Evolutionary conservation across 805 yeast genomes (phyloP), one percentile per base, ranked within the genome.

Genomic region (Cyberlindnera saturnus): DNA sequence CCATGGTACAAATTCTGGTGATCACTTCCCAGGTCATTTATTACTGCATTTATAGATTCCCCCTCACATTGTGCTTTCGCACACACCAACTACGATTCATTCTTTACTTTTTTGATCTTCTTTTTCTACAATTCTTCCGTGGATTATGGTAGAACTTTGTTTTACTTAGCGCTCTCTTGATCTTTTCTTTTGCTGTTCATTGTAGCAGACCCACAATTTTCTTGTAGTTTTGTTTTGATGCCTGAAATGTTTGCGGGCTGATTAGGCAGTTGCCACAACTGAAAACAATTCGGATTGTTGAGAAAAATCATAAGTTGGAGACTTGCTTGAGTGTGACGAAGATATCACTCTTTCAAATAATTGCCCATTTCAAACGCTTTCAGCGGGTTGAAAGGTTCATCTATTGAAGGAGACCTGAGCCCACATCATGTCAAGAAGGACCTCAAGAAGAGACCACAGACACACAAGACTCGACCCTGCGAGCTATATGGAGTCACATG

Each of bases 1-100:
- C 68, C 69, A 39, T 79, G 82, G 83, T 62, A 53, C 37, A 58
- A 58, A 37, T 55, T 58, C 38, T 58, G 62, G 62, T 58, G 40
- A 51, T 18, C 13, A 20, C 30, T 13, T 14, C 34, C 14, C 20
- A 16, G 17, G 3, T 33, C 19, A 15, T 7, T 13, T 13, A 15
- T 33, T 33, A 6, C 17, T n/a, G 13, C 23, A 20, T 20, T 17
- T 20, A 23, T 15, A 34, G 23, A 16, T 26, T 13, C n/a, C 19
- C 19, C 14, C 17, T 15, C 1, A 7, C 7, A 23, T 9, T 23
- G 19, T 18, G 18, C 13, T 14, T 34, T 15, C 14, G 29, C 19
- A 37, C 9, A 9, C 33, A 38, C 41, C 36, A 32, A 38, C 36
- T 32, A 28, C 38, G 29, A 33, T 39, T 39, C 42, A 23, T 17